phyloP scores from a whole-genome alignment of 176 grass and related monocot species.

The Ampelocalamus luodianensis region DNA sequence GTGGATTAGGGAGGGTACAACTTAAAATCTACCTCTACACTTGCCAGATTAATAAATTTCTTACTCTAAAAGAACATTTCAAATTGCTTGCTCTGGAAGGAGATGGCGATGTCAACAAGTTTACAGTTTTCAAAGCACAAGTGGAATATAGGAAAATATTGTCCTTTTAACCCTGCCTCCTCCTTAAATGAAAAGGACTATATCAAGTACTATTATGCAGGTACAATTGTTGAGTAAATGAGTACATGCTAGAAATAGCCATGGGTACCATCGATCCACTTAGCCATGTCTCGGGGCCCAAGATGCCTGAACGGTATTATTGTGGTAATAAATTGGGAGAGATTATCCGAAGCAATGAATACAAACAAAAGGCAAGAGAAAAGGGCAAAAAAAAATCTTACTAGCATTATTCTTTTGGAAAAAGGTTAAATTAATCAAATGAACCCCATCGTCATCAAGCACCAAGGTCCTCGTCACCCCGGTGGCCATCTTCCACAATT shows the following conservation, averaged over 20 bases:
- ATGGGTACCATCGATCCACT: slow-evolving; percentile 27
- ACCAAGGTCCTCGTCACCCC: slow-evolving; percentile 39
- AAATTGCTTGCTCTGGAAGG: neutral
- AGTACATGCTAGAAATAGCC: slow-evolving; percentile 32
- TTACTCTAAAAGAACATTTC: neutral
- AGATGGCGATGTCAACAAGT: neutral
- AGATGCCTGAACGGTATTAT: slow-evolving; percentile 18
- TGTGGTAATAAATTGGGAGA: slow-evolving; percentile 21
- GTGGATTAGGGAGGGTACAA: neutral
- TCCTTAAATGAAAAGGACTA: neutral
- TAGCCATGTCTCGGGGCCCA: slow-evolving; percentile 38
- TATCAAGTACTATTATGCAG: neutral
- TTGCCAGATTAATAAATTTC: neutral
- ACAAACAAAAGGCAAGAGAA: neutral
- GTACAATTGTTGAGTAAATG: slow-evolving; percentile 33
- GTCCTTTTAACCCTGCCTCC: neutral
- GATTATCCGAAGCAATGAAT: slow-evolving; percentile 11
- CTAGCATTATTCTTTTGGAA: neutral
- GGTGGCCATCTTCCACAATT: slow-evolving; percentile 41
- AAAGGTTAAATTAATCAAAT: slow-evolving; percentile 25
- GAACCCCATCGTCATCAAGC: slow-evolving; percentile 28
- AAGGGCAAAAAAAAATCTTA: neutral
- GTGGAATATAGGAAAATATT: neutral
- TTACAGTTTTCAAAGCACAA: neutral
- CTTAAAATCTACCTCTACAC: too few relatives aligned